Evolutionary conservation across 805 yeast species (phyloP), one percentile per base, ranked within the genome.

Genomic region (Candida cerambycidarum): DNA sequence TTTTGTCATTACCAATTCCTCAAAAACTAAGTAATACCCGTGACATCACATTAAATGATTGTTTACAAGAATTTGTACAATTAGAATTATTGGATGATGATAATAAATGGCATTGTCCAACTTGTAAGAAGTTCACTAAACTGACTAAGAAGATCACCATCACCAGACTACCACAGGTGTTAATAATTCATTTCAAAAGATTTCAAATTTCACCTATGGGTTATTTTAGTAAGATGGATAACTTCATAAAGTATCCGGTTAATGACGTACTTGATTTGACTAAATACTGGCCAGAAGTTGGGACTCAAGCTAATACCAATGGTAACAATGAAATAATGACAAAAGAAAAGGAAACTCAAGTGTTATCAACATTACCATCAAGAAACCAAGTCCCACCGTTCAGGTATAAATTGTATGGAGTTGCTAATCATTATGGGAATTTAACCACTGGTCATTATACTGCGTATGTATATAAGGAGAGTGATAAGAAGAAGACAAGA

Each of bases 381-480:
- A 67, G 95, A 46, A 89, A 86, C 15, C 97, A 89, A 63, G 58
- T 60, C 0, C 83, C 95, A 0, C 96, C 97, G 2, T 90, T 89
- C 63, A 69, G 75, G 19, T 90, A 89, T 60, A 78, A 78, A 47
- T 61, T 90, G 16, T 84, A 78, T 55, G 96, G 86, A 0, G 96
- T 89, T 1, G 88, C 88, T 12, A 82, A 87, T 51, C 97, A 90
- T 61, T 80, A 67, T 47, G 97, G 97, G 10, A 81, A 85, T 30
- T 69, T 90, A 29, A 77, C 82, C 32, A 85, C 90, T 7, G 97
- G 97, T 0, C 97, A 90, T 62, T 90, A 90, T 62, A 90, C 97
- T 0, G 69, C 95, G 1, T 86, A 72, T 56, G 92, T 87, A 4
- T 67, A 80, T 56, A 87, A 87, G 54, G 53, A 51, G n/a, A 59